These are phyloP conservation scores for Pouteria glomerata DNA, from an alignment of 148 eudicot genomes.

Conservation along the genomic window DNA sequence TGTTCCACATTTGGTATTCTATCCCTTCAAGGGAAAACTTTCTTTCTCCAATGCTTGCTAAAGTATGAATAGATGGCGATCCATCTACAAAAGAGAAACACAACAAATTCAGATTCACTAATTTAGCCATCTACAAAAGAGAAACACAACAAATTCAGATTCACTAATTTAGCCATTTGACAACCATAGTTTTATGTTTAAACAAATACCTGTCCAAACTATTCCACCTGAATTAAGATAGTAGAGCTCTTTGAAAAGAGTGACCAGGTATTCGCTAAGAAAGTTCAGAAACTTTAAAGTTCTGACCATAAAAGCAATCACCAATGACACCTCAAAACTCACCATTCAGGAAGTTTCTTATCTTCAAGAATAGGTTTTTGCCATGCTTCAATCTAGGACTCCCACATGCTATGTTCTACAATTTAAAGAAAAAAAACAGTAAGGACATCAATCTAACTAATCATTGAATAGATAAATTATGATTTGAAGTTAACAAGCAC, in stretches of 20 bases:
- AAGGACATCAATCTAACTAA: neutral
- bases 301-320: conserved; percentile 24
- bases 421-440: conserved; percentile 9
- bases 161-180: neutral
- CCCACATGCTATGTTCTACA: conserved; percentile 27
- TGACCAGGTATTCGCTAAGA: conserved; percentile 55
- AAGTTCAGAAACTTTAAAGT: conserved; percentile 9
- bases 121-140: conserved; percentile 25
- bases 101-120: conserved; percentile 15
- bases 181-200: neutral
- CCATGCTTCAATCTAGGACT: conserved; percentile 81
- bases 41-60: conserved; percentile 34
- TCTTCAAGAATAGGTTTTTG: conserved; percentile 74
- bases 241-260: too few relatives aligned
- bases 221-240: too few relatives aligned
- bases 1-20: conserved; percentile 82
- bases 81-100: conserved; percentile 44
- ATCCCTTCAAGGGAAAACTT: conserved; percentile 67
- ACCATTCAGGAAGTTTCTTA: too few relatives aligned
- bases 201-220: conserved; percentile 67
- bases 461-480: neutral
- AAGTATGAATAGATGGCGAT: conserved; percentile 50
- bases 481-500: neutral
- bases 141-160: conserved; percentile 14
- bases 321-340: too few relatives aligned